Base-by-base conservation (phyloP, 2,329 filamentous ascomycete species). In the Lecanoromycetidae sp. region DNA sequence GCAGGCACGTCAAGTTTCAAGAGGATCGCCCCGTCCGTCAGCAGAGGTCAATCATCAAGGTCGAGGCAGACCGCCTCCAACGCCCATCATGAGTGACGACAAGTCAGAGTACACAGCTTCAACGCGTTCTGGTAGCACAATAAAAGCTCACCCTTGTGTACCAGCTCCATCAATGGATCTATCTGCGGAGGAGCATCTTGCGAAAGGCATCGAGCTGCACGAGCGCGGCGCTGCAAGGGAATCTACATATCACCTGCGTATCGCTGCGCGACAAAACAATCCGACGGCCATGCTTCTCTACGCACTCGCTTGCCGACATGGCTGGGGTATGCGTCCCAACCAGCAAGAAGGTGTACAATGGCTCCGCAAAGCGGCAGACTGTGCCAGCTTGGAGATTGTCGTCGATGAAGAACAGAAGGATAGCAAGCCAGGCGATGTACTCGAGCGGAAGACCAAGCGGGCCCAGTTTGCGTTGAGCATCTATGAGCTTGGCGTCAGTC, bases 241-340 rank as follows among this genome's bases (percentile, higher is more conserved):
- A 64, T 96, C 90, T 0, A 96, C 91, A 0, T 98, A 96, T 60
- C 91, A 98, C 61, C 74, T 98, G 36, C 83, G 91, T 27, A 77
- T 94, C 50, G 91, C 91, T 3, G 90, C 91, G 1, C 80, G 81
- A 57, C 81, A 85, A 48, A 85, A 87, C 38, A 77, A 94, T 49
- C 85, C 91, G 0, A 94, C 90, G 0, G 91, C 83, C 19, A 98
- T 98, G 91, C 76, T 98, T 10, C 72, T 96, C 26, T 98, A 95
- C 63, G 91, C 90, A 4, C 74, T 98, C 29, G 91, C 91, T 9
- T 96, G 90, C 60, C 78, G 91, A 41, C 91, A 98, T 61, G 91
- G 91, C 40, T 98, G 91, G 91, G 91, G 91, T 15, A 95, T 96
- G 86, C 81, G 88, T 8, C 77, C 87, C 6, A 95, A 94, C 62